Conservation (phyloP, 768 basidiomycete genomes). For the Chalciporus piperatus region DNA sequence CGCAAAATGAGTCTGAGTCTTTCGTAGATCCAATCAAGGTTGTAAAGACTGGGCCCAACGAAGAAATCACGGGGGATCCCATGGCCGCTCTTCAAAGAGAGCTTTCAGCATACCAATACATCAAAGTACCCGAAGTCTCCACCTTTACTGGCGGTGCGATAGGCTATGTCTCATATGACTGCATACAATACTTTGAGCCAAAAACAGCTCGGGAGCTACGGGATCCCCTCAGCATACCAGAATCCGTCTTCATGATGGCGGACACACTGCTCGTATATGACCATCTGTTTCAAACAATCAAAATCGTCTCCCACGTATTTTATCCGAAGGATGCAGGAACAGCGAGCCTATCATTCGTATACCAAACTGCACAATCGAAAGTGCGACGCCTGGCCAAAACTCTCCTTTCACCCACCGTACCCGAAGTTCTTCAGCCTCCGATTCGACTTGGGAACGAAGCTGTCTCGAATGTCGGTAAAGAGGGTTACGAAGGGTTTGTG, state of each 20-base stretch:
- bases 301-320: slow-evolving; percentile 95
- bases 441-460: slow-evolving; percentile 62
- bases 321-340: slow-evolving; percentile 66
- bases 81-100: slow-evolving; percentile 81
- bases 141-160: slow-evolving; percentile 98
- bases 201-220: slow-evolving; percentile 73
- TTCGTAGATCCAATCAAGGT: slow-evolving; percentile 86
- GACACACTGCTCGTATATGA: slow-evolving; percentile 96
- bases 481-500: slow-evolving; percentile 89
- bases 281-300: slow-evolving; percentile 92
- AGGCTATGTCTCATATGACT: slow-evolving; percentile 96
- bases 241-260: slow-evolving; percentile 94
- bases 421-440: slow-evolving; percentile 67
- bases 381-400: slow-evolving; percentile 76
- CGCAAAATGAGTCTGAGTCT: background rate
- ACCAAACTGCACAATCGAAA: slow-evolving; percentile 82
- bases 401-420: slow-evolving; percentile 49
- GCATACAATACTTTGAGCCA: slow-evolving; percentile 95
- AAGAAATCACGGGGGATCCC: slow-evolving; percentile 86
- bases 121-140: slow-evolving; percentile 87
- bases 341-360: slow-evolving; percentile 76
- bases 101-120: slow-evolving; percentile 81
- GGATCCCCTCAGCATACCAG: slow-evolving; percentile 88
- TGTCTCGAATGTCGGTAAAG: slow-evolving; percentile 89
- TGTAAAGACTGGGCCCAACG: slow-evolving; percentile 81